Evolutionary conservation across 352 stramenopile species (phyloP).

Genomic region (Phytopythium oedochilum): DNA sequence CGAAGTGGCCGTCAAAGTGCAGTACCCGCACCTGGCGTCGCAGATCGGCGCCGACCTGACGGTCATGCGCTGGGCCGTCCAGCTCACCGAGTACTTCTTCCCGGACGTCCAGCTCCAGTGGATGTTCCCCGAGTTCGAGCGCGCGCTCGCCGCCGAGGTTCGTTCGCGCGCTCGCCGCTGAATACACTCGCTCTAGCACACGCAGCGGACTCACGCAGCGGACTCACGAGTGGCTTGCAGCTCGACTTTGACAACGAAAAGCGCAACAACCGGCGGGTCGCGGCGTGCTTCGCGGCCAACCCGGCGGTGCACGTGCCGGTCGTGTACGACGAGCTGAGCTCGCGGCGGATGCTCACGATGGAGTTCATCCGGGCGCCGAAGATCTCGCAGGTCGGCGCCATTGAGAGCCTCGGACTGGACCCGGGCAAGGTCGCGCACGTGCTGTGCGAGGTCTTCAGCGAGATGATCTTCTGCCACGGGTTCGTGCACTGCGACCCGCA

Average conservation of each 20-base stretch:
- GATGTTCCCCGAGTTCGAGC: conserved; percentile 95
- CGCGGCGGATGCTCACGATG: conserved; percentile 94
- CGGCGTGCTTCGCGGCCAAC: conserved; percentile 49
- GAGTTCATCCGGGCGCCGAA: conserved; percentile 95
- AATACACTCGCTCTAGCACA: too few relatives aligned
- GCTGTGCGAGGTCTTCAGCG: conserved; percentile 92
- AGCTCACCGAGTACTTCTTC: conserved; percentile 81
- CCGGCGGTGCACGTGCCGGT: conserved; percentile 73
- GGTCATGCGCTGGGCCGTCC: conserved; percentile 61
- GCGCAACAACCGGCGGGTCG: conserved; percentile 67
- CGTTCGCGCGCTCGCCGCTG: not conserved
- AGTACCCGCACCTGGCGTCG: conserved; percentile 87
- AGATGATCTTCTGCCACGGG: conserved; percentile 93
- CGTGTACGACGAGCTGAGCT: conserved; percentile 84
- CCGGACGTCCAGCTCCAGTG: conserved; percentile 90
- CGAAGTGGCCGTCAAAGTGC: conserved; percentile 96
- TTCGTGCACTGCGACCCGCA: conserved; percentile 98
- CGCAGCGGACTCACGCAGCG: not conserved
- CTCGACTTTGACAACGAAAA: conserved; percentile 87
- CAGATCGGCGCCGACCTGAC: conserved; percentile 74
- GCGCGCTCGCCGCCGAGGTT: conserved; percentile 63
- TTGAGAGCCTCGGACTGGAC: conserved; percentile 77
- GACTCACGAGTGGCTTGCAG: conserved; percentile 14
- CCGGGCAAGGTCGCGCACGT: conserved; percentile 77
- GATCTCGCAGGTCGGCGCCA: conserved; percentile 87